These are phyloP conservation scores for Rhizopogon sp. DNA, from an alignment of 768 basidiomycete species.

Conservation along the genomic window DNA sequence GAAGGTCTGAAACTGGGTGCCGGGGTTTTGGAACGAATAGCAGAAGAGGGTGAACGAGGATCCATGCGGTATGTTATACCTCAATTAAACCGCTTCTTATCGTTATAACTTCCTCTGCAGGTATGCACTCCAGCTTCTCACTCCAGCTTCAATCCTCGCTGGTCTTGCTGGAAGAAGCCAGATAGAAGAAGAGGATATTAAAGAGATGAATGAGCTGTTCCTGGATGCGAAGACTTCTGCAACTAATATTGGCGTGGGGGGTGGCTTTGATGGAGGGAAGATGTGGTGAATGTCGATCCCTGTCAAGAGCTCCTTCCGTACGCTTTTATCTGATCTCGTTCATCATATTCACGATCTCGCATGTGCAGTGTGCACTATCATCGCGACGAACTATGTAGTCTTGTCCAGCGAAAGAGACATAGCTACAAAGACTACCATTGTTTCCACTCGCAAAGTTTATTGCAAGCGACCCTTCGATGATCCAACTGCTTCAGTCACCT, in stretches of 20 bases:
- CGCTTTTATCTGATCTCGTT: not conserved
- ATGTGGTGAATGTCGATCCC: slow-evolving; percentile 16
- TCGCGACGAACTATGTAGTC: too few relatives aligned
- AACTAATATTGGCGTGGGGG: slow-evolving; percentile 41
- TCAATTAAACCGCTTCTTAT: slow-evolving; percentile 2
- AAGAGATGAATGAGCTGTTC: slow-evolving; percentile 93
- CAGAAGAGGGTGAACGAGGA: slow-evolving; percentile 75
- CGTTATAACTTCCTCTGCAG: slow-evolving; percentile 31
- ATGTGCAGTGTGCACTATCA: not conserved
- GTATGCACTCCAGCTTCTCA: slow-evolving; percentile 87
- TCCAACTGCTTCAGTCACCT: too few relatives aligned
- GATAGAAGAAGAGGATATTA: slow-evolving; percentile 84
- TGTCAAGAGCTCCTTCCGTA: not conserved
- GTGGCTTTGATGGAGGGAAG: slow-evolving; percentile 28
- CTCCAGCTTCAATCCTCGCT: slow-evolving; percentile 87
- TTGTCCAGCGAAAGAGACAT: too few relatives aligned
- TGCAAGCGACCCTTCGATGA: too few relatives aligned
- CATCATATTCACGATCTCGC: not conserved
- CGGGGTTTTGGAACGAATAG: slow-evolving; percentile 76
- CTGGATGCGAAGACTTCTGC: slow-evolving; percentile 87
- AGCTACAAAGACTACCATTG: too few relatives aligned
- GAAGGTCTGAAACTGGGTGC: slow-evolving; percentile 77
- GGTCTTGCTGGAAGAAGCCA: slow-evolving; percentile 70
- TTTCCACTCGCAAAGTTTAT: too few relatives aligned
- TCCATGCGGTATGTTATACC: slow-evolving; percentile 61